A percentile compares a stretch with the other conserved stretches of the same genome.
Evolutionary conservation across 768 basidiomycete genomes (phyloP).

Genomic region (Boletus insuetus): DNA sequence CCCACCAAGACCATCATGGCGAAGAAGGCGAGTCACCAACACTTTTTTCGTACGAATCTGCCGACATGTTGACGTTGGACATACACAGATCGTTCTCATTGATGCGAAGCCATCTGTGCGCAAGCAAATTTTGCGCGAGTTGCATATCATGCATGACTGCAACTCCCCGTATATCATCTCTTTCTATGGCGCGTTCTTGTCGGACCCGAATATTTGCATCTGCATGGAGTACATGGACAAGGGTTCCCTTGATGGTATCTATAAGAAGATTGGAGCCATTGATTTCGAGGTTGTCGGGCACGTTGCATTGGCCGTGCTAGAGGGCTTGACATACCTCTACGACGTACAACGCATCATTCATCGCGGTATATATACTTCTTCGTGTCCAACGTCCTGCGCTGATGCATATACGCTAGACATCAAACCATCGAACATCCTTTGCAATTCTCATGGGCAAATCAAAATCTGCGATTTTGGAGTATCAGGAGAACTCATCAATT

Average conservation of each 20-base stretch:
- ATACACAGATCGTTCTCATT: constrained; percentile 81
- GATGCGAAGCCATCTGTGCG: constrained; percentile 95
- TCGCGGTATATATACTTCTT: constrained; percentile 64
- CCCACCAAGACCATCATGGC: constrained; percentile 95
- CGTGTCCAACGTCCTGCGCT: constrained; percentile 3
- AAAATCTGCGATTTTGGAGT: constrained; percentile 99
- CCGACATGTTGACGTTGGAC: neutral
- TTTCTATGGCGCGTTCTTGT: constrained; percentile 94
- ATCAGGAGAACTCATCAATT: constrained; percentile 97
- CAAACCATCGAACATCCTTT: constrained; percentile 97
- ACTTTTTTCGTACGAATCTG: neutral
- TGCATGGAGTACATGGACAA: constrained; percentile 98
- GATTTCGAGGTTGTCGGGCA: constrained; percentile 90
- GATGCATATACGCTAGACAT: constrained; percentile 62
- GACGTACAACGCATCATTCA: constrained; percentile 98
- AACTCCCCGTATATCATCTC: constrained; percentile 91
- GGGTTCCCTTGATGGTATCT: constrained; percentile 90
- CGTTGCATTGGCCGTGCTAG: constrained; percentile 92
- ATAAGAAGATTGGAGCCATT: constrained; percentile 93
- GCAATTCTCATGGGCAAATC: constrained; percentile 91
- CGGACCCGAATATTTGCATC: constrained; percentile 98
- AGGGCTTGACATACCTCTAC: constrained; percentile 95
- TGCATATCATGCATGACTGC: constrained; percentile 99
- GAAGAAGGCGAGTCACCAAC: constrained; percentile 74
- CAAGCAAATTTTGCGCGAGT: constrained; percentile 95